Base-by-base conservation (phyloP, 768 basidiomycete genomes). In the Kockovaella imperatae region DNA sequence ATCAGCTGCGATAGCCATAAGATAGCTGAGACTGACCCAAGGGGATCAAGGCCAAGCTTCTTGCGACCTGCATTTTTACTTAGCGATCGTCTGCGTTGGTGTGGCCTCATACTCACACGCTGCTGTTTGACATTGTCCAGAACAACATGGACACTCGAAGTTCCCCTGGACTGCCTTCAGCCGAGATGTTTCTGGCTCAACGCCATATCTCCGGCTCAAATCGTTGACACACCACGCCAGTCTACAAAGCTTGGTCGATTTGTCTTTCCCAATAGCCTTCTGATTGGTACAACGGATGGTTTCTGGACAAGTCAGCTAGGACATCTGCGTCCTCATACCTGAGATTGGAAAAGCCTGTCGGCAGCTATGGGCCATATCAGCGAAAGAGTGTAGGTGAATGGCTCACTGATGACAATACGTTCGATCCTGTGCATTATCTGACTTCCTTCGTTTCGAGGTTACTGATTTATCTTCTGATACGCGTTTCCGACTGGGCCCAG, bases 131-230 rank as follows among this genome's bases (percentile, higher is more conserved):
- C 59, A 61, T 18, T 40, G 18, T 30, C 48, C 50, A 20, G 29
- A 2, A 44, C 59, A 61, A 23, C 53, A 52, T 4, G 56, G 56
- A 52, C 59, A 61, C 1, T 14, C 5, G 24, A 49, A 57, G 4
- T 6, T 18, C 32, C 48, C 51, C 18, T 28, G 43, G 31, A 8
- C 7, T 20, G 38, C 20, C 26, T 30, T 29, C 20, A 14, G 18
- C 47, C 10, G 13, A 57, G 42, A 2, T 6, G n/a, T 28, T 2
- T 39, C 35, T 2, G 51, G 34, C 6, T 43, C 32, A 5, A 47
- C 43, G 24, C 26, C 42, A 39, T 57, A 61, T 35, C 50, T 18
- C n/a, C 32, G 36, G 8, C 11, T 38, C 7, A 61, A 50, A 31
- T 54, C 52, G 15, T 32, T 40, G 18, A 36, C 38, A 42, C 59